Conservation (phyloP, 306 rosid genomes). For the Geum urbanum region DNA sequence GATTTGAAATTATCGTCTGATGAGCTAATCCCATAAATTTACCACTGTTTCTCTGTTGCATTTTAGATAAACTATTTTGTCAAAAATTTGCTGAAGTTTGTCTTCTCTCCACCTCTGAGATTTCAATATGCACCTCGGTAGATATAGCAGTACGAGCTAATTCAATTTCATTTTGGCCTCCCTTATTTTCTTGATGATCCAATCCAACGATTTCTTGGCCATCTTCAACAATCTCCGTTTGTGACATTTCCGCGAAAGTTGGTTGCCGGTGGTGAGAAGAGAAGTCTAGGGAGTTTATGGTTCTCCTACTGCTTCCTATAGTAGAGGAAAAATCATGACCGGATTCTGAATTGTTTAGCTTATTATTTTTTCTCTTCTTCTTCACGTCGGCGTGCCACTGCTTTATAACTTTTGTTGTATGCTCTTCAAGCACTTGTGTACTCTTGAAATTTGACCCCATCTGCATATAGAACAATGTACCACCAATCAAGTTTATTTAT, state of each 20-base stretch:
- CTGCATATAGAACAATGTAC: slow-evolving; percentile 20
- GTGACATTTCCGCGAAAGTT: slow-evolving; percentile 10
- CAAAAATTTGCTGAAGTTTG: neutral
- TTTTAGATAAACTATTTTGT: neutral
- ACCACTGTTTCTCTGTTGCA: neutral
- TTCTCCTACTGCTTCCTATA: slow-evolving; percentile 3
- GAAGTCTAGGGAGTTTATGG: neutral
- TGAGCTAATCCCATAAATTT: slow-evolving; percentile 1
- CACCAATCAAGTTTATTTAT: neutral
- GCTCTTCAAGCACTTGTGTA: slow-evolving; percentile 39
- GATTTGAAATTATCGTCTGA: neutral
- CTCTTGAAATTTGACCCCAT: slow-evolving; percentile 56
- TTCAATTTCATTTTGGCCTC: slow-evolving; percentile 1
- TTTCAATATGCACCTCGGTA: slow-evolving; percentile 2
- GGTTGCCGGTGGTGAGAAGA: slow-evolving; percentile 16
- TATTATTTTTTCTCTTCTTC: slow-evolving; percentile 37
- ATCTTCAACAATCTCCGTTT: slow-evolving; percentile 24
- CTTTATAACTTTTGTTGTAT: slow-evolving; percentile 37
- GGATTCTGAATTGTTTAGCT: slow-evolving; percentile 8
- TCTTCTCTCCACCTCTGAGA: neutral
- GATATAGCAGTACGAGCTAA: neutral
- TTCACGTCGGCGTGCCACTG: slow-evolving; percentile 48
- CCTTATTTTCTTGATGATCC: slow-evolving; percentile 4
- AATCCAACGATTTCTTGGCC: slow-evolving; percentile 20
- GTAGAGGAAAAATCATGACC: slow-evolving; percentile 17